Evolutionary conservation across 148 eudicot species (phyloP).

Genomic region (Camellia sinensis): DNA sequence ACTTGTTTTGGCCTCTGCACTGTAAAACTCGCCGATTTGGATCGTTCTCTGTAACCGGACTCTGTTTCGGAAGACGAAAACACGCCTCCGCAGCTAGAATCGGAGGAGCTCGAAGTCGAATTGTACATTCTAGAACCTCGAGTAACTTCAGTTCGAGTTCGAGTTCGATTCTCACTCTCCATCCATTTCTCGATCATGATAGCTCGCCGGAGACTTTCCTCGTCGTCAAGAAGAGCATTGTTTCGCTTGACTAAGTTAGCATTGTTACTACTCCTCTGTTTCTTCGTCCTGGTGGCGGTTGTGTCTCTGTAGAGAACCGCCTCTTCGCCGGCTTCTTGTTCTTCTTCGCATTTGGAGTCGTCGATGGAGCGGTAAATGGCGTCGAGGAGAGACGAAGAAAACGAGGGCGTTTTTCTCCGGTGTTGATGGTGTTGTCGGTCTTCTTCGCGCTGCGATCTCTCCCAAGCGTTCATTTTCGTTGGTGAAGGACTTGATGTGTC

Average conservation of each 20-base stretch:
- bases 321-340: not conserved
- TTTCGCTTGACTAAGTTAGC: not conserved
- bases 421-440: not conserved
- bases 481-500: not conserved
- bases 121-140: conserved; percentile 1
- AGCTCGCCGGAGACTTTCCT: conserved; percentile 10
- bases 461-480: conserved; percentile 7
- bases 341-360: conserved; percentile 3
- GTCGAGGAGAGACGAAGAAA: conserved; percentile 21
- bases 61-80: conserved; percentile 42
- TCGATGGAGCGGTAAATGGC: conserved; percentile 23
- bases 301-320: not conserved
- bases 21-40: conserved; percentile 13
- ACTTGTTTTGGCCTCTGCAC: conserved; percentile 12
- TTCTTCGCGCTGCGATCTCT: conserved; percentile 7
- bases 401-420: conserved; percentile 7
- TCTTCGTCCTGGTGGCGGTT: not conserved
- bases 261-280: conserved; percentile 6
- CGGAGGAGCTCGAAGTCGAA: conserved; percentile 38
- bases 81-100: conserved; percentile 29
- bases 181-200: conserved; percentile 19
- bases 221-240: not conserved
- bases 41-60: conserved; percentile 17
- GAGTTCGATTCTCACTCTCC: conserved; percentile 17
- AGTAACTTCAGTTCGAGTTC: not conserved